A percentile compares a stretch with the other conserved stretches of the same genome.
These are phyloP conservation scores for Plectosphaerella sp. DNA, from an alignment of 2,329 filamentous ascomycete genomes.

Conservation along the genomic window DNA sequence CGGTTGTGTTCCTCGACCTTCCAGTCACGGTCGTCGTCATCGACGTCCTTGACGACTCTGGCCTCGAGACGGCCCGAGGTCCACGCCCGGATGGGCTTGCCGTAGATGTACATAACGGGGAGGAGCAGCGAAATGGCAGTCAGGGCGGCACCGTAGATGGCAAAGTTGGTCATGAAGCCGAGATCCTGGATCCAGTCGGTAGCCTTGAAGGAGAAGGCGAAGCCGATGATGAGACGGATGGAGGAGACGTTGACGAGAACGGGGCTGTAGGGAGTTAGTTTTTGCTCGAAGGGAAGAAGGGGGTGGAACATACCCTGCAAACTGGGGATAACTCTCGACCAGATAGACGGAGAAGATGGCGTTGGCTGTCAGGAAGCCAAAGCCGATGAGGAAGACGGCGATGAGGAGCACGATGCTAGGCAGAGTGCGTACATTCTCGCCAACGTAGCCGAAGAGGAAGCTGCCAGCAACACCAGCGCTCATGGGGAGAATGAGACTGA, in stretches of 20 bases:
- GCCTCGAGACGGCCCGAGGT: conserved; percentile 11
- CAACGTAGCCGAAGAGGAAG: conserved; percentile 25
- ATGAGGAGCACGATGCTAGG: conserved; percentile 21
- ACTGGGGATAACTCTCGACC: conserved; percentile 26
- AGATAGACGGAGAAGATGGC: conserved; percentile 25
- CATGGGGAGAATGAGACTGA: conserved; percentile 24
- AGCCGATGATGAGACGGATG: conserved; percentile 23
- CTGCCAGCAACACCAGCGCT: conserved; percentile 19
- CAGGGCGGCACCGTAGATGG: conserved; percentile 25
- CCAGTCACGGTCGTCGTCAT: conserved; percentile 13
- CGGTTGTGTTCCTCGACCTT: conserved; percentile 1
- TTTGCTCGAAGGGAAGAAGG: no score
- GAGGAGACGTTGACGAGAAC: conserved; percentile 28
- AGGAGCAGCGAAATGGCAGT: conserved; percentile 23
- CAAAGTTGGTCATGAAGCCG: conserved; percentile 22
- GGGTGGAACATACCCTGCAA: conserved; percentile 8
- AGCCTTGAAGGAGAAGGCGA: conserved; percentile 22
- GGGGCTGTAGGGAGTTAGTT: conserved; percentile 14
- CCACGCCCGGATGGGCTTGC: conserved; percentile 13
- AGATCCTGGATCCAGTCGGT: conserved; percentile 21
- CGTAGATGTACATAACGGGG: conserved; percentile 20
- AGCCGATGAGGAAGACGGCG: conserved; percentile 21
- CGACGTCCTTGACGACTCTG: conserved; percentile 6
- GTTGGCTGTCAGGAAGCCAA: conserved; percentile 21
- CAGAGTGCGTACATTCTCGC: conserved; percentile 14